Evolutionary conservation across 345 rosid genomes (phyloP).

Genomic region (Eucalyptus sideroxylon): DNA sequence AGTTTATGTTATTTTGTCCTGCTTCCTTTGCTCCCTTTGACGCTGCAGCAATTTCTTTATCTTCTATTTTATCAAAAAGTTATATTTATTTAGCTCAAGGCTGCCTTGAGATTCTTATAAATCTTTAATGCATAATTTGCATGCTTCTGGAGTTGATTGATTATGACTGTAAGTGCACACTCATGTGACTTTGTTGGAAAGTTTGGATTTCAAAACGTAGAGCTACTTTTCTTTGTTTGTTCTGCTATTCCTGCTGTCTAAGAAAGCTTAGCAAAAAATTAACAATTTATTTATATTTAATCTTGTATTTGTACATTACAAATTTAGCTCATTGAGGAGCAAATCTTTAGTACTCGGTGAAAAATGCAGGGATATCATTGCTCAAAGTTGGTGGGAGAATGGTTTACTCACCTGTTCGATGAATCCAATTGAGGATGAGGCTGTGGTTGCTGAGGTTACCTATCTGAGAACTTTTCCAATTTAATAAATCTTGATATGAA

Average conservation of each 20-base stretch:
- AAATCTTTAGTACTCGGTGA: not conserved
- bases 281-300: not conserved
- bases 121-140: not conserved
- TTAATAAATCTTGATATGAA: not conserved
- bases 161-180: not conserved
- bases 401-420: slow-evolving; percentile 99
- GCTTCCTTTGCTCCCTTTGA: not conserved
- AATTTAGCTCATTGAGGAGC: not conserved
- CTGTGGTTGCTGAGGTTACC: slow-evolving; percentile 94
- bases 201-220: not conserved
- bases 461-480: not conserved
- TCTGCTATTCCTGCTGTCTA: not conserved
- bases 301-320: not conserved
- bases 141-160: not conserved
- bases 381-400: slow-evolving; percentile 95
- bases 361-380: slow-evolving; percentile 51
- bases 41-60: not conserved
- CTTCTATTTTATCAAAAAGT: not conserved
- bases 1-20: not conserved
- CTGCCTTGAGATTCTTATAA: not conserved
- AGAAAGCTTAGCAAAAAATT: not conserved
- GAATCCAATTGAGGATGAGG: slow-evolving; percentile 97
- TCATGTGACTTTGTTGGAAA: not conserved
- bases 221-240: not conserved
- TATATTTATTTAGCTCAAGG: not conserved